Evolutionary conservation across 1,284 basidiomycete species (phyloP).

Genomic region (Cutaneotrichosporon cyanovorans): DNA sequence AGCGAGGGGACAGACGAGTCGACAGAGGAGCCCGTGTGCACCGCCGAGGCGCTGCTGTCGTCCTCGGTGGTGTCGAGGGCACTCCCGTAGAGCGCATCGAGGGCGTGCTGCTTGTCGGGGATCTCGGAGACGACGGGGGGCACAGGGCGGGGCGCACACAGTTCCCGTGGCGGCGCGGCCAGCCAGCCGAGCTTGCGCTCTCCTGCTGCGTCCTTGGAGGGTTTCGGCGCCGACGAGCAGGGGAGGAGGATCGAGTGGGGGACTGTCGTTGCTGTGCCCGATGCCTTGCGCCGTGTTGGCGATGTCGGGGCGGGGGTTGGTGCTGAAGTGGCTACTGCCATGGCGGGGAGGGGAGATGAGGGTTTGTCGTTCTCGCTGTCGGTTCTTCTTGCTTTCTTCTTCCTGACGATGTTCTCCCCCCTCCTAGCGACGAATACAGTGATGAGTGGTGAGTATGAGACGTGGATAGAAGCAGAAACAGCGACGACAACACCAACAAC

Average conservation of each 20-base stretch:
- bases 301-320: neutral
- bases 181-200: slow-evolving; percentile 1
- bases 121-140: neutral
- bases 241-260: slow-evolving; percentile 14
- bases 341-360: neutral
- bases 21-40: neutral
- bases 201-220: slow-evolving; percentile 3
- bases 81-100: no score
- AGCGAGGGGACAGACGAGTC: neutral
- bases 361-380: no score
- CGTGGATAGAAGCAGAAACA: no score
- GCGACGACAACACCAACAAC: no score
- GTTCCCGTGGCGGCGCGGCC: neutral
- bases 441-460: no score
- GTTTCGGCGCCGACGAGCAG: slow-evolving; percentile 5
- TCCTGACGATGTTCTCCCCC: no score
- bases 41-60: neutral
- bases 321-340: neutral
- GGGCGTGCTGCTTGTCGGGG: neutral
- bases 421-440: no score
- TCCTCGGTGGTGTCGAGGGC: no score
- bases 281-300: neutral
- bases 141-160: neutral
- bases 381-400: no score
- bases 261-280: no score